Evolutionary conservation across 176 grass and related monocot genomes (phyloP), one percentile per base, ranked within the genome.

Genomic region (Aegilops bicornis): DNA sequence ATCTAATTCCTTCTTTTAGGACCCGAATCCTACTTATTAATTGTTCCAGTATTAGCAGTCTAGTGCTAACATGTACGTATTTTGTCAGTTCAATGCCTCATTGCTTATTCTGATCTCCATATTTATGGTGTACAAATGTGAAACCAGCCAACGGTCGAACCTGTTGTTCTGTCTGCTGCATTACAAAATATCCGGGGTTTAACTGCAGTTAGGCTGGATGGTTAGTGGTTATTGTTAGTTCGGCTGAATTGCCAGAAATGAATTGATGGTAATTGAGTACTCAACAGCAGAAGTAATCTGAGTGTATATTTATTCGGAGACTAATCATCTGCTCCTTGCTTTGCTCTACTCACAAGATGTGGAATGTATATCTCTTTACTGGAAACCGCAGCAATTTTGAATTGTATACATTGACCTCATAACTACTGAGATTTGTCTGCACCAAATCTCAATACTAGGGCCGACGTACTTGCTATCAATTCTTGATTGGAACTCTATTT

Each of bases 41-140:
- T 75, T 85, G 73, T 88, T 78, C 50, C 67, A 35, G 15, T 74
- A 67, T 87, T 83, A 91, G 60, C 11, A 15, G 20, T 47, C 36
- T 80, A 50, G 68, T 64, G 62, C 61, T 88, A 68, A 85, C 82
- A 19, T 91, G 86, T 91, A 91, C 50, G 69, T 88, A 88, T 88
- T 71, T 66, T 50, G 60, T 80, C 74, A 75, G 73, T 79, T 79
- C 45, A 87, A 75, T 87, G 67, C 22, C 80, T 90, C 80, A 22
- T 90, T 90, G 85, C 75, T 84, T 66, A 60, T 80, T 87, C 66
- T 84, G 45, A 42, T 52, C 15, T 84, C 37, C 33, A 23, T 74
- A 63, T 76, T 73, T 68, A 25, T 88, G 17, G 14, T 76, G 82
- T 69, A 88, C 77, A 80, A 69, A 82, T 39, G 35, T 36, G 40